Evolutionary conservation across 495 filamentous ascomycete species (phyloP).

Genomic region (Penicillium lividum): DNA sequence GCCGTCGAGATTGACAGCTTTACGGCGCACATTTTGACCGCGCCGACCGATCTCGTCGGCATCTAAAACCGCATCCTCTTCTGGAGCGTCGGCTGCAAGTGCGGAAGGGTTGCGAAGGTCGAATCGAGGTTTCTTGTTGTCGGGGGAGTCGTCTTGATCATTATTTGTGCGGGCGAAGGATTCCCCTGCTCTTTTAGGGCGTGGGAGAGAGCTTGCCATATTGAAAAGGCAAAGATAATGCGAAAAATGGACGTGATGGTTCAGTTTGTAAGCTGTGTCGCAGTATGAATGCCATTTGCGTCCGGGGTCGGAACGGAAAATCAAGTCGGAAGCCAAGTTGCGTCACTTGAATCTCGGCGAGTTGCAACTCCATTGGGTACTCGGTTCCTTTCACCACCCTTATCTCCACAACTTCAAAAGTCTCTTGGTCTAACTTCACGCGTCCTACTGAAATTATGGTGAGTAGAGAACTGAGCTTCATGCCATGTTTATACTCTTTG

Average conservation of each 20-base stretch:
- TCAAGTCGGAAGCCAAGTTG: constrained; percentile 42
- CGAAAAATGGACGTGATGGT: neutral
- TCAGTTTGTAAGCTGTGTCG: constrained; percentile 8
- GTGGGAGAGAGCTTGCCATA: constrained; percentile 67
- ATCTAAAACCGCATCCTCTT: constrained; percentile 80
- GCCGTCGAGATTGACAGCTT: constrained; percentile 91
- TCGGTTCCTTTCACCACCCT: neutral
- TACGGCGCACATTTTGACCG: constrained; percentile 76
- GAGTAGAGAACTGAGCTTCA: constrained; percentile 9
- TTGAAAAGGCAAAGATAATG: neutral
- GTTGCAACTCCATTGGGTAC: neutral
- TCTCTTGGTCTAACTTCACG: neutral
- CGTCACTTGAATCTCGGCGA: constrained; percentile 35
- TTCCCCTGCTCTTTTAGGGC: constrained; percentile 81
- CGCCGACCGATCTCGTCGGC: constrained; percentile 90
- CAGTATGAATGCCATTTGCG: constrained; percentile 21
- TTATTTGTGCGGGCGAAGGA: constrained; percentile 74
- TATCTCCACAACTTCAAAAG: constrained; percentile 4
- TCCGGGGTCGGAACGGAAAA: constrained; percentile 52
- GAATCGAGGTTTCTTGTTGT: constrained; percentile 86
- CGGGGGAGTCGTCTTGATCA: constrained; percentile 48
- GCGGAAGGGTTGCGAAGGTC: constrained; percentile 92
- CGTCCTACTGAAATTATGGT: constrained; percentile 27
- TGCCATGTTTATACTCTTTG: neutral
- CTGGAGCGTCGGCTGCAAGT: constrained; percentile 73